These are phyloP conservation scores for Aspergillus fischeri DNA, from an alignment of 2,329 filamentous ascomycete genomes.

Conservation along the genomic window DNA sequence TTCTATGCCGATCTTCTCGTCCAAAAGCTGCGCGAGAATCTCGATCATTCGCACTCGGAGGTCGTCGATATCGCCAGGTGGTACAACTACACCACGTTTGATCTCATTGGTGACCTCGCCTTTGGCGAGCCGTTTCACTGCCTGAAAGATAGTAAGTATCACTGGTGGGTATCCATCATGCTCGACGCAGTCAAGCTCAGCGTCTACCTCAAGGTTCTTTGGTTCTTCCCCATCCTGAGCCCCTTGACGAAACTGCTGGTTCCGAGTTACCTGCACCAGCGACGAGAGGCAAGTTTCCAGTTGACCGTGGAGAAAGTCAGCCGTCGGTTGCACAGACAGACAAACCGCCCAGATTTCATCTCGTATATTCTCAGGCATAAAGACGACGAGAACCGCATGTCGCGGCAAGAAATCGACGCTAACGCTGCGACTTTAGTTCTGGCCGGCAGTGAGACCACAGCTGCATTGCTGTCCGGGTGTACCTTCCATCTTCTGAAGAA, in stretches of 20 bases:
- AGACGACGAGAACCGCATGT: constrained; percentile 23
- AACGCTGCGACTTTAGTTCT: constrained; percentile 37
- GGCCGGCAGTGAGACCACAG: constrained; percentile 45
- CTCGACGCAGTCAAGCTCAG: constrained; percentile 16
- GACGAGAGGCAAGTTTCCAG: constrained; percentile 9
- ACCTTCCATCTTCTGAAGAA: constrained; percentile 34
- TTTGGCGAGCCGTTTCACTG: constrained; percentile 41
- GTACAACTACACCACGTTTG: constrained; percentile 37
- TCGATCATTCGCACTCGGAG: neutral
- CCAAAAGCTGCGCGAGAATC: constrained; percentile 12
- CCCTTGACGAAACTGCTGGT: constrained; percentile 14
- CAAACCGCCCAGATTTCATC: constrained; percentile 38
- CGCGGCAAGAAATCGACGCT: constrained; percentile 34
- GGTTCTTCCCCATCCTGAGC: constrained; percentile 12
- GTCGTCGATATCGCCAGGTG: constrained; percentile 29
- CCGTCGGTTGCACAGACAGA: constrained; percentile 20
- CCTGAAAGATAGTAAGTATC: constrained; percentile 30
- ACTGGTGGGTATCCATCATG: constrained; percentile 39
- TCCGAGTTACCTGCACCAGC: constrained; percentile 6
- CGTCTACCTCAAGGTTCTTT: constrained; percentile 4
- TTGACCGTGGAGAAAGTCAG: constrained; percentile 21
- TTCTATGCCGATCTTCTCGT: constrained; percentile 23
- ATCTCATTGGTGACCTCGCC: constrained; percentile 40
- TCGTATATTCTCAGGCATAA: constrained; percentile 33
- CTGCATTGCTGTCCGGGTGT: constrained; percentile 37